Evolutionary conservation across 1,284 basidiomycete genomes (phyloP), one percentile per base, ranked within the genome.

Genomic region (Taiwanofungus camphoratus): DNA sequence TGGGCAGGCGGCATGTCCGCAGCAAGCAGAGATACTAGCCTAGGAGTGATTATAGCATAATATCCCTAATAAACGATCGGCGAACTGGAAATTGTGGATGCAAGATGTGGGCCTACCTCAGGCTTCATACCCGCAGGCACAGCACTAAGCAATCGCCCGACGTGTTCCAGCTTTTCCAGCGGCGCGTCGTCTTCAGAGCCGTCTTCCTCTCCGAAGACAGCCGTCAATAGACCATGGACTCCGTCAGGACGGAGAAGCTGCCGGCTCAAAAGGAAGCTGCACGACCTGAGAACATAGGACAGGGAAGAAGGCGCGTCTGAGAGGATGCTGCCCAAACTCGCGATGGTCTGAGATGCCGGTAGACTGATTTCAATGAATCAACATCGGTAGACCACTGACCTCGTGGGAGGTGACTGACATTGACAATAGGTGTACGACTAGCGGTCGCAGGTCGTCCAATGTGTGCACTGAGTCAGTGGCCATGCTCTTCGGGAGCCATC

Each of bases 241-340:
- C 87, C 87, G 23, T 79, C 74, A 2, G 77, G 75, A 22, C 83
- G 76, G 21, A 85, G 60, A 6, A 90, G 61, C 53, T 87, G 84
- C 44, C 73, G 70, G 51, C 77, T 80, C 19, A 89, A 70, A 21
- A 87, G 64, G 21, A 70, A 71, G 0, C 74, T 67, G 50, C 79
- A 84, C 20, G 77, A 54, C 54, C 73, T 82, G 29, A 70, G 70
- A 15, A 77, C 72, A 54, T 86, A 75, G 13, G 58, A 36, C 2
- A 66, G 57, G 2, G 73, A 61, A 2, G 67, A 64, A 1, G 71
- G 64, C 8, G 59, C 52, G 24, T 64, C 63, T 2, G 79, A 71
- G 20, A 87, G 52, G 15, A 82, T 68, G 13, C 64, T 56, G 3
- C 82, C 82, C 2, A 88, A 68, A 19, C 80, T 72, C 23, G 74